Evolutionary conservation across 306 rosid genomes (phyloP), one percentile per base, ranked within the genome.

Genomic region (Myrica gale): DNA sequence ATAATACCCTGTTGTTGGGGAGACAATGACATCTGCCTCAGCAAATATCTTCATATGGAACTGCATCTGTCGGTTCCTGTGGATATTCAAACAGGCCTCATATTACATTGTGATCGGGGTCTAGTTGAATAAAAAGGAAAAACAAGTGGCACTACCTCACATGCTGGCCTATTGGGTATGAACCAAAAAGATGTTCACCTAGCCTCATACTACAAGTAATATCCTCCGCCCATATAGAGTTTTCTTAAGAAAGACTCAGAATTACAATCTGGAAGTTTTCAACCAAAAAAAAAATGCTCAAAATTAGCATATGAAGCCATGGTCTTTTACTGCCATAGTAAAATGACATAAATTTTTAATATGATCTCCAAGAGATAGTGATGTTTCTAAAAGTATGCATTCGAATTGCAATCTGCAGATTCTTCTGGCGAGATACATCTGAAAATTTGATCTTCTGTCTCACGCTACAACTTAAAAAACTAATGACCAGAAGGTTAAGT

Each of bases 61-160:
- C 74, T 90, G 90, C 78, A 91, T 76, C 79, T 94, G 98, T 17
- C 98, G 90, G 78, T 91, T 91, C 90, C 98, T 92, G 90, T 60
- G 37, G 76, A 83, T 51, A 68, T 68, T 47, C 21, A 23, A 62
- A 76, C 58, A 73, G 37, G 63, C 68, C 50, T 10, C 10, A 46
- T 46, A 46, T n/a, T 61, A 10, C 26, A 57, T 20, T 21, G 65
- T 12, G 21, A 57, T 9, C 32, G 21, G 9, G 32, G 21, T 21
- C 63, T 57, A 21, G 11, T 21, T 19, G 21, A 57, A 57, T n/a
- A 3, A 21, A 10, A 13, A 57, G 4, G 63, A 20, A 57, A 57
- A 57, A 57, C 23, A 57, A 57, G 10, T 11, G 20, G 63, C 65
- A 57, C 65, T 57, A 57, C 15, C 63, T 19, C 20, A 21, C 65